Base-by-base conservation (phyloP, 2,329 filamentous ascomycete genomes). In the Akanthomyces muscarius region DNA sequence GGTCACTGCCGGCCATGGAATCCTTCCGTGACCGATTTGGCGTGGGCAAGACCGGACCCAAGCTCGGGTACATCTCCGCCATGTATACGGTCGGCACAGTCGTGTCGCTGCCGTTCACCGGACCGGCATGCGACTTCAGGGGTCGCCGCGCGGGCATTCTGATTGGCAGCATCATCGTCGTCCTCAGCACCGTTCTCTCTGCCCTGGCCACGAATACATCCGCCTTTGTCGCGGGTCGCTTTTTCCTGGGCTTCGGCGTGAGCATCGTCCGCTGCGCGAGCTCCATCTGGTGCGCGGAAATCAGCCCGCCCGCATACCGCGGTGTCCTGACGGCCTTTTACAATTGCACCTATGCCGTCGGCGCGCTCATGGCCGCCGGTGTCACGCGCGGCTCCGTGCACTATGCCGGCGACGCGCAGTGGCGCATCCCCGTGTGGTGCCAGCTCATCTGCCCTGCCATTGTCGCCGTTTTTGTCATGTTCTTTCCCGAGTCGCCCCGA, bases 181-280 rank as follows among this genome's bases (percentile, higher is more conserved):
- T 65, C 38, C 33, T 67, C 52, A 80, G 81, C 18, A 76, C 79
- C 33, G 72, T 78, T 62, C 75, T 83, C 56, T 80, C 82, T 64
- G 77, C 73, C n/a, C 75, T 77, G 1, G 74, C 76, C 63, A 69
- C 69, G 60, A 69, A 54, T 62, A 71, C 68, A 64, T 72, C 72
- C 11, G 77, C 80, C 63, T 83, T 82, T 68, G 79, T 82, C 71
- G 80, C 79, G 50, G 84, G 84, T n/a, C 80, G 84, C 33, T 87
- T 88, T 73, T 72, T 88, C 23, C 80, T 88, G 3, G 86, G 86
- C 60, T 87, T 86, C 66, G 78, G 79, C n/a, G 62, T 64, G 21
- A 52, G 60, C 38, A 76, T 80, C 66, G 75, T 75, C 33, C 74
- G 51, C 41, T 55, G 60, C 51, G 51, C 60, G 14, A 55, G 76